Evolutionary conservation across 78 protist species (phyloP).

Genomic region (Dictyostelium purpureum): DNA sequence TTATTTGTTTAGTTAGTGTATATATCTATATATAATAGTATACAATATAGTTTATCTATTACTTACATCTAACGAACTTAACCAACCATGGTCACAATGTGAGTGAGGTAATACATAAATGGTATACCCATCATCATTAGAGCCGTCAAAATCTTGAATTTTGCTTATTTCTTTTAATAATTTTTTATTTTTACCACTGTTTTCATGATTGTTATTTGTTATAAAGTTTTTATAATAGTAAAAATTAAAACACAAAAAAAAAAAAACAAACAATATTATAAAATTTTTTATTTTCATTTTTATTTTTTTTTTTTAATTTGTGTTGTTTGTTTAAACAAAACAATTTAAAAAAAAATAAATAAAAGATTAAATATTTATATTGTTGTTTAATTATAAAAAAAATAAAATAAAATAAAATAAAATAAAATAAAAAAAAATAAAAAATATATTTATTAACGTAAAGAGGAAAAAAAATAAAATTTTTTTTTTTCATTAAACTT

Average conservation of each 20-base stretch:
- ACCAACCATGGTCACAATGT: constrained; percentile 88
- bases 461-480: no score
- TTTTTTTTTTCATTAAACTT: no score
- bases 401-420: constrained; percentile 97
- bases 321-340: constrained; percentile 94
- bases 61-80: constrained; percentile 53
- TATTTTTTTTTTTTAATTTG: not conserved
- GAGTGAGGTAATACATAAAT: constrained; percentile 69
- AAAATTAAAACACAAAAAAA: no score
- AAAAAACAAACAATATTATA: no score
- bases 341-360: constrained; percentile 99
- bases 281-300: not conserved
- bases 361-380: constrained; percentile 98
- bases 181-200: no score
- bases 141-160: no score
- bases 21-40: not conserved
- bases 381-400: constrained; percentile 97
- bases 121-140: no score
- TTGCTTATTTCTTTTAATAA: no score
- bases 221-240: no score
- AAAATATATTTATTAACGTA: constrained; percentile 83
- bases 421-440: constrained; percentile 99
- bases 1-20: not conserved
- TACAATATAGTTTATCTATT: not conserved
- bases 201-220: no score